Evolutionary conservation across 129 eudicot species (phyloP), one percentile per base, ranked within the genome.

Genomic region (Helianthus tuberosus): DNA sequence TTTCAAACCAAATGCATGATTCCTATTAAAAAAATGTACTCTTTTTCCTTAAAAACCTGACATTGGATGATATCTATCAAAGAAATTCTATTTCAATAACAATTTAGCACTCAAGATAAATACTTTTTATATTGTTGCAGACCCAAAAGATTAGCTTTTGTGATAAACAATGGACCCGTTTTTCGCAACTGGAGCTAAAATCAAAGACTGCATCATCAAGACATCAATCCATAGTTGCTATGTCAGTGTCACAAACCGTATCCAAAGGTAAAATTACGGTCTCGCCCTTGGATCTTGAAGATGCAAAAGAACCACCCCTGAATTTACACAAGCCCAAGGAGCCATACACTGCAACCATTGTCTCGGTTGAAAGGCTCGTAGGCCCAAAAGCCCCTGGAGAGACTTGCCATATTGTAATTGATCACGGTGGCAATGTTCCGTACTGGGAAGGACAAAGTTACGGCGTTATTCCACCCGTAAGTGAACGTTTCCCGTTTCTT

Each of bases 381-480:
- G 97, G 99, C 51, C 97, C 91, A 23, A 81, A 86, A 73, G 97
- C 99, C 81, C 97, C 98, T 14, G 98, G 98, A 65, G 98, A 94
- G 83, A 90, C 97, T 38, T 94, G 97, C 71, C 99, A 94, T 83
- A 82, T 94, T 62, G 96, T 94, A 65, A 94, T 94, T 58, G 96
- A 94, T 77, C 99, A 94, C 68, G 97, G 72, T 62, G 99, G 96
- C 50, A 90, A 94, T 61, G 88, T 94, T 68, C 99, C 99, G 13
- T 94, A 94, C 77, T 94, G 99, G 98, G 99, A 94, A 82, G 99
- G 99, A 62, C 99, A 94, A 73, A 94, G 99, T 73, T 94, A 94
- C 47, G 99, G 99, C 51, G 84, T 94, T 35, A 84, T 94, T 79
- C 99, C 99, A 71, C 97, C 97, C 5, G 99, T 94, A 88, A 84